Conservation (phyloP, 257 asterid species). For the Pogostemon cablin region DNA sequence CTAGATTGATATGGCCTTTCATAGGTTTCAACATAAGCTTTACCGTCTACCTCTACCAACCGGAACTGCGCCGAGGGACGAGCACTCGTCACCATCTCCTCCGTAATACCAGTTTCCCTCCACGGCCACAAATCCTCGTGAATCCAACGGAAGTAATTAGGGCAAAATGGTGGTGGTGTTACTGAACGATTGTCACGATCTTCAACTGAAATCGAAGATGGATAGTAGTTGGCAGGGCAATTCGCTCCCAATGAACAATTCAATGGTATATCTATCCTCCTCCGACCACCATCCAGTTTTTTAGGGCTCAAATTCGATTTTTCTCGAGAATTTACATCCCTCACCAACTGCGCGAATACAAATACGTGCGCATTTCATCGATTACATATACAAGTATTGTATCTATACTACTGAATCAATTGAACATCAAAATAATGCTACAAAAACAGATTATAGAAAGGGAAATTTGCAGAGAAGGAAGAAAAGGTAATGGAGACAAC, state of each 20-base stretch:
- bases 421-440: too few relatives aligned
- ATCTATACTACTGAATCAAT: too few relatives aligned
- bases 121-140: constrained; percentile 64
- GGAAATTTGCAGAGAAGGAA: background rate
- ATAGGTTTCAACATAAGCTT: constrained; percentile 49
- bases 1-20: constrained; percentile 49
- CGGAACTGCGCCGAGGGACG: constrained; percentile 52
- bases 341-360: constrained; percentile 37
- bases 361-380: too few relatives aligned
- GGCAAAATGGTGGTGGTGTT: constrained; percentile 40
- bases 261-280: constrained; percentile 37
- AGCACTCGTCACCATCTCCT: constrained; percentile 54
- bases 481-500: constrained; percentile 42
- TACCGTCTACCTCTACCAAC: constrained; percentile 53
- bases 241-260: constrained; percentile 41
- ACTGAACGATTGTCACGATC: background rate
- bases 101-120: constrained; percentile 58
- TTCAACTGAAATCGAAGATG: background rate
- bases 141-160: constrained; percentile 70
- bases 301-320: constrained; percentile 36
- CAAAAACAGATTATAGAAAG: too few relatives aligned
- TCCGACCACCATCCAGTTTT: background rate
- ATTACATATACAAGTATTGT: too few relatives aligned
- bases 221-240: constrained; percentile 55
- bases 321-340: constrained; percentile 31